Conservation (phyloP, 2,329 filamentous ascomycete genomes). For the Penicillium oxalicum region DNA sequence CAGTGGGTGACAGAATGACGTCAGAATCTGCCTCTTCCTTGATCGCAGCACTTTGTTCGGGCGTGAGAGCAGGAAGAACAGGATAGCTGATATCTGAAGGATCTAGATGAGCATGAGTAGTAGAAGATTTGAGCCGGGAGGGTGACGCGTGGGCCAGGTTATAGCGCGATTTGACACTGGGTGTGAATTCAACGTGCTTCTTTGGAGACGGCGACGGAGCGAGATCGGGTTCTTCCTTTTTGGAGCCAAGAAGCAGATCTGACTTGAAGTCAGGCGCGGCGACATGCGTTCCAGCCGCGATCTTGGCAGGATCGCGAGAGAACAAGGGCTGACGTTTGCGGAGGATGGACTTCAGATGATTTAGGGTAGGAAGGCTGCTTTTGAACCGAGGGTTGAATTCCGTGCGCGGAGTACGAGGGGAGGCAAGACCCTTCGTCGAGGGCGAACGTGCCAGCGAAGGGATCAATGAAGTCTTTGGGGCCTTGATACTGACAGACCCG, state of each 20-base stretch:
- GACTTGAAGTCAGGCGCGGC: constrained; percentile 38
- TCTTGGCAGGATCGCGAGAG: constrained; percentile 53
- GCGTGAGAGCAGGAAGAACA: constrained; percentile 34
- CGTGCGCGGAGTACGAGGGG: constrained; percentile 42
- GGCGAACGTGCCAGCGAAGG: constrained; percentile 49
- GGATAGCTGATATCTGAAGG: constrained; percentile 33
- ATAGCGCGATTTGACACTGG: constrained; percentile 53
- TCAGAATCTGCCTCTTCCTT: constrained; percentile 6
- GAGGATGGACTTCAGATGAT: constrained; percentile 58
- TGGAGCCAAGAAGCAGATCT: constrained; percentile 45
- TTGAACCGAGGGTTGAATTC: constrained; percentile 43
- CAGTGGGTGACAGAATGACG: constrained; percentile 27
- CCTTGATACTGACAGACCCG: constrained; percentile 46
- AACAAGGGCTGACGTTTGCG: constrained; percentile 55
- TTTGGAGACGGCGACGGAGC: constrained; percentile 63
- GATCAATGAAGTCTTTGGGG: constrained; percentile 49
- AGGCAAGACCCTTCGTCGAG: constrained; percentile 46
- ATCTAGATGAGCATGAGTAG: constrained; percentile 16
- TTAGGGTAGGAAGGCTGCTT: constrained; percentile 45
- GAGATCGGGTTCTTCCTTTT: constrained; percentile 24
- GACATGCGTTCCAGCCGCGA: constrained; percentile 55
- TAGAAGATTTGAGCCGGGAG: constrained; percentile 37
- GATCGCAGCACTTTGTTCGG: constrained; percentile 23
- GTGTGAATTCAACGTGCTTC: constrained; percentile 78
- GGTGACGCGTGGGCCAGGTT: constrained; percentile 35